These are phyloP conservation scores for Periconia sp. DNA, from an alignment of 2,329 filamentous ascomycete genomes.

Conservation along the genomic window DNA sequence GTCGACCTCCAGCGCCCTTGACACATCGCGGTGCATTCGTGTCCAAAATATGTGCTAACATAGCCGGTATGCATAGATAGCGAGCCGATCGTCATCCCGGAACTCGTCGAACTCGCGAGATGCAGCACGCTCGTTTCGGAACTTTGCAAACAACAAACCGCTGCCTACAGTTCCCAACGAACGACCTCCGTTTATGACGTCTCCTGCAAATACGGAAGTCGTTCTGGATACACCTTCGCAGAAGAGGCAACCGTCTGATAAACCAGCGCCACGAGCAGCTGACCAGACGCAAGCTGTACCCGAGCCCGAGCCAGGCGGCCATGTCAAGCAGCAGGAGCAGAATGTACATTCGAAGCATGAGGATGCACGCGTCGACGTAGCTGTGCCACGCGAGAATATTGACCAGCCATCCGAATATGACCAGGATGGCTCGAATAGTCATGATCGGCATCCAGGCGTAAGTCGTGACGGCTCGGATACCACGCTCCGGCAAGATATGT, in stretches of 20 bases:
- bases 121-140: conserved; percentile 36
- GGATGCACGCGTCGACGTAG: conserved; percentile 17
- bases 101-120: conserved; percentile 44
- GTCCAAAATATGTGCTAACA: no score
- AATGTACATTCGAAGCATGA: conserved; percentile 7
- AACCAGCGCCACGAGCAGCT: not conserved
- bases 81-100: conserved; percentile 45
- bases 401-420: conserved; percentile 26
- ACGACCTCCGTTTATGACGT: conserved; percentile 29
- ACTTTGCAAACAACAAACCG: conserved; percentile 43
- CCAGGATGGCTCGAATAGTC: conserved; percentile 23
- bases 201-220: conserved; percentile 21
- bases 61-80: no score
- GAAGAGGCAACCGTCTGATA: conserved; percentile 3
- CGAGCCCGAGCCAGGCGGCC: conserved; percentile 25
- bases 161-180: conserved; percentile 41
- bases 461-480: conserved; percentile 21
- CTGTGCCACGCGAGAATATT: conserved; percentile 19
- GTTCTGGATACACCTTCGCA: not conserved
- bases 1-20: conserved; percentile 8
- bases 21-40: conserved; percentile 16
- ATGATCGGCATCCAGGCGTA: conserved; percentile 14
- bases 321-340: conserved; percentile 19
- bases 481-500: conserved; percentile 18
- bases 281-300: conserved; percentile 22